Conservation (phyloP, 2,329 filamentous ascomycete genomes). For the Fusarium coicis region DNA sequence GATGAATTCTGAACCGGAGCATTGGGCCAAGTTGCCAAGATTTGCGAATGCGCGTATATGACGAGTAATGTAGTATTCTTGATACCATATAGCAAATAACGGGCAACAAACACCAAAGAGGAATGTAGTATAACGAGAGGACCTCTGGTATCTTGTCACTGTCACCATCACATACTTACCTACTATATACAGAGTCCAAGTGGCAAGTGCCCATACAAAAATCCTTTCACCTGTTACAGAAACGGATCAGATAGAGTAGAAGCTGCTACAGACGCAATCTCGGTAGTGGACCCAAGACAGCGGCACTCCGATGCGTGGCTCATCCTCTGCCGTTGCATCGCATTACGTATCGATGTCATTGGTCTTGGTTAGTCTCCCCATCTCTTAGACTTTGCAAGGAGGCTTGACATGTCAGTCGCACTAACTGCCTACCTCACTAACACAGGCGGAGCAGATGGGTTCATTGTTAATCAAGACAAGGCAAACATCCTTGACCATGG, state of each 20-base stretch:
- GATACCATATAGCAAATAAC: background rate
- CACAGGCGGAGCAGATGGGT: background rate
- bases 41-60: background rate
- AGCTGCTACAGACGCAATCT: slow-evolving; percentile 36
- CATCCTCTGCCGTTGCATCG: slow-evolving; percentile 16
- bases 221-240: slow-evolving; percentile 14
- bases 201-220: background rate
- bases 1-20: slow-evolving; percentile 20
- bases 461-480: background rate
- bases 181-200: background rate
- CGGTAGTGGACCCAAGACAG: slow-evolving; percentile 31
- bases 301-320: slow-evolving; percentile 5
- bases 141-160: background rate
- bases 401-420: background rate
- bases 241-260: slow-evolving; percentile 38
- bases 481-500: background rate
- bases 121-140: background rate
- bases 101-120: background rate
- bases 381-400: slow-evolving; percentile 17
- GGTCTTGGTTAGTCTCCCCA: background rate
- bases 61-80: background rate
- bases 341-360: slow-evolving; percentile 17
- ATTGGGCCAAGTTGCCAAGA: slow-evolving; percentile 19
- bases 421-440: too few species aligned
- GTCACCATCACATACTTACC: background rate